A percentile compares a stretch with the other conserved stretches of the same genome.
Evolutionary conservation across 202 grass and related monocot species (phyloP).

Genomic region (Hordeum pubiflorum): DNA sequence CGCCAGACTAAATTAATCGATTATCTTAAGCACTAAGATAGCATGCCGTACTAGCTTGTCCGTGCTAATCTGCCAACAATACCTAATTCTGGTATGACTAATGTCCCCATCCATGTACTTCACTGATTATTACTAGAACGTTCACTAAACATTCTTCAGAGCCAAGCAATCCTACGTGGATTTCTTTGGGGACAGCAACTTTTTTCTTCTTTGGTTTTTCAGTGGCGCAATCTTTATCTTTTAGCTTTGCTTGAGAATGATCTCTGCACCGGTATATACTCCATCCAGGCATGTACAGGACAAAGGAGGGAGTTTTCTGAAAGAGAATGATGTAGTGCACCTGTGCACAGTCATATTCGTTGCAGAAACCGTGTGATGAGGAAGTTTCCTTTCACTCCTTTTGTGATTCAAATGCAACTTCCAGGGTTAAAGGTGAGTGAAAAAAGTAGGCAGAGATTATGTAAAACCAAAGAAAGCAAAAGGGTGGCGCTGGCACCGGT

Average conservation of each 20-base stretch:
- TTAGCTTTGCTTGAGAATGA: not conserved
- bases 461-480: not conserved
- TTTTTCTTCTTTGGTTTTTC: not conserved
- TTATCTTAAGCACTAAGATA: not conserved
- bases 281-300: not conserved
- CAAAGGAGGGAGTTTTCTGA: constrained; percentile 12
- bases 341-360: constrained; percentile 14
- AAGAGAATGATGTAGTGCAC: not conserved
- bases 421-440: not conserved
- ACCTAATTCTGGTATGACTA: constrained; percentile 34
- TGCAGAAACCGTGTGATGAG: not conserved
- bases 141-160: constrained; percentile 36
- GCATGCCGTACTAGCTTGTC: constrained; percentile 11
- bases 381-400: constrained; percentile 30
- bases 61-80: constrained; percentile 23
- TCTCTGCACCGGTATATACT: constrained; percentile 3
- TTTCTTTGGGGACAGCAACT: not conserved
- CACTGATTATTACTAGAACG: constrained; percentile 13
- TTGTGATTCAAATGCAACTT: constrained; percentile 10
- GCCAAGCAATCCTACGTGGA: constrained; percentile 35
- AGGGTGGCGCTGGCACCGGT: not conserved
- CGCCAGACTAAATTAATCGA: not conserved
- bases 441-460: not conserved
- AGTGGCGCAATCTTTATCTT: not conserved
- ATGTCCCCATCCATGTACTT: constrained; percentile 20